Percentiles rank a stretch among this genome's conserved stretches.
phyloP scores from a whole-genome alignment of 164 flowering plant genomes.

The Magnolia kwangsiensis region DNA sequence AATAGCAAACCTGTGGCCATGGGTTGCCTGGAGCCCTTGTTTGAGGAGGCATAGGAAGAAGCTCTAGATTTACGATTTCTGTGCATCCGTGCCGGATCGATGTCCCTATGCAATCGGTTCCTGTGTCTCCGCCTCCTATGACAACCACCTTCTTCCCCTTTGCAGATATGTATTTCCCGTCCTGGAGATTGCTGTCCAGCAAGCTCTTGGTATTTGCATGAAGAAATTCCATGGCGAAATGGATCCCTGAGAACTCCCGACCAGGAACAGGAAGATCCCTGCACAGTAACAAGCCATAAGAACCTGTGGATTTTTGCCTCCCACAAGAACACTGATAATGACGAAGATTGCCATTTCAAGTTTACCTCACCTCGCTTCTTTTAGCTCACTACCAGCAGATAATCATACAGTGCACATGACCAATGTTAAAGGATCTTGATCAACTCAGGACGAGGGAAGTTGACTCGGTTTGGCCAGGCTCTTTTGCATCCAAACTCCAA shows the following conservation, averaged over 20 bases:
- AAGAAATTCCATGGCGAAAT: slow-evolving; percentile 97
- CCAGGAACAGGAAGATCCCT: slow-evolving; percentile 99
- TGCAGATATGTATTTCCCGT: slow-evolving; percentile 89
- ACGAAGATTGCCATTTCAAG: neutral
- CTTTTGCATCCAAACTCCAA: too few species aligned
- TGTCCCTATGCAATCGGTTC: slow-evolving; percentile 97
- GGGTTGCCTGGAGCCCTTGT: slow-evolving; percentile 93
- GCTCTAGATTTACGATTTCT: slow-evolving; percentile 76
- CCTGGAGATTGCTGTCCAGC: slow-evolving; percentile 85
- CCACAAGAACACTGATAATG: neutral
- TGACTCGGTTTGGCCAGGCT: too few species aligned
- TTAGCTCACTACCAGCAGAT: neutral
- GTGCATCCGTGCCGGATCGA: slow-evolving; percentile 92
- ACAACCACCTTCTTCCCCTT: slow-evolving; percentile 96
- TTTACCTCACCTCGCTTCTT: neutral
- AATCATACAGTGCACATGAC: neutral
- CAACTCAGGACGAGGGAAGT: neutral
- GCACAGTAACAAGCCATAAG: slow-evolving; percentile 9
- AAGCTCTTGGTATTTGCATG: slow-evolving; percentile 96
- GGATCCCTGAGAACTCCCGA: slow-evolving; percentile 75
- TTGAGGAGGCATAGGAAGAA: slow-evolving; percentile 82
- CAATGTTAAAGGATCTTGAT: neutral
- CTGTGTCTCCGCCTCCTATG: slow-evolving; percentile 99
- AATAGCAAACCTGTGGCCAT: slow-evolving; percentile 85
- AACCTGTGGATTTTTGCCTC: neutral